These are phyloP conservation scores for Colletotrichum eleusines DNA, from an alignment of 2,329 filamentous ascomycete genomes.

Conservation along the genomic window DNA sequence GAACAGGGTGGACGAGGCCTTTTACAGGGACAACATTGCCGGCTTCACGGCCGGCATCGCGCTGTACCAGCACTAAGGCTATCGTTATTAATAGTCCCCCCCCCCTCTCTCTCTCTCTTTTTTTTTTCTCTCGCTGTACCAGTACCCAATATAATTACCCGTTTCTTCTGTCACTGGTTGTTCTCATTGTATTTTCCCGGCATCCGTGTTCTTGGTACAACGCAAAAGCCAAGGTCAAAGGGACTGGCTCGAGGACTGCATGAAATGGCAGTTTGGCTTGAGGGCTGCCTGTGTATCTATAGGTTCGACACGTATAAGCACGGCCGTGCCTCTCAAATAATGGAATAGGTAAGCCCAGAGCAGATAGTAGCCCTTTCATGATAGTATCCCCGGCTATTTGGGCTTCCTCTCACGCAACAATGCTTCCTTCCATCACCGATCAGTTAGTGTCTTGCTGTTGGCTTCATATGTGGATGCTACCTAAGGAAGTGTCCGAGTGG, in stretches of 20 bases:
- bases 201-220: not conserved
- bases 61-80: conserved; percentile 46
- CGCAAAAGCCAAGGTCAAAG: not conserved
- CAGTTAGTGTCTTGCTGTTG: not conserved
- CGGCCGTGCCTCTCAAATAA: not conserved
- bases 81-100: too few relatives aligned
- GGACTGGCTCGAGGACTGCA: too few relatives aligned
- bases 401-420: not conserved
- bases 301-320: not conserved
- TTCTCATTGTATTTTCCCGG: not conserved
- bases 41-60: conserved; percentile 54
- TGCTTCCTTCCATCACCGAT: not conserved
- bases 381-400: not conserved
- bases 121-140: not conserved
- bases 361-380: not conserved
- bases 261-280: not conserved
- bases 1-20: conserved; percentile 51
- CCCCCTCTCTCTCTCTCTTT: conserved; percentile 10
- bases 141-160: not conserved
- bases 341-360: not conserved
- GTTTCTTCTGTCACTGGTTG: not conserved
- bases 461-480: too few relatives aligned
- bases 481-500: not conserved
- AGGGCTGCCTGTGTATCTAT: not conserved
- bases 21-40: conserved; percentile 54